Evolutionary conservation across 306 rosid species (phyloP).

Genomic region (Medicago arabica): DNA sequence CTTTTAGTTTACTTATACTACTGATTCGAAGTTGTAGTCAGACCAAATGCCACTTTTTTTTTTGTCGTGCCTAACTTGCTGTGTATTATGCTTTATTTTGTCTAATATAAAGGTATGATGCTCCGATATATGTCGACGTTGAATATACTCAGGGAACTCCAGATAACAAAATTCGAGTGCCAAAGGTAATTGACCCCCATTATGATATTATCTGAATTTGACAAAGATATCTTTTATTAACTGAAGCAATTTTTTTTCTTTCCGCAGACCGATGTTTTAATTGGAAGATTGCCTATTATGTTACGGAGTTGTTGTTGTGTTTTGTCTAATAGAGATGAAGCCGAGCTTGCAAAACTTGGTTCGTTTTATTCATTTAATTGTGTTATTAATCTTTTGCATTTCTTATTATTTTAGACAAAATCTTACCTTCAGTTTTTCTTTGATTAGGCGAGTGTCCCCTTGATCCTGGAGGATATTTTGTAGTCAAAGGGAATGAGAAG

Average conservation of each 20-base stretch:
- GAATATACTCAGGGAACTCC: slow-evolving; percentile 69
- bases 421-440: slow-evolving; percentile 11
- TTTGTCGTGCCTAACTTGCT: slow-evolving; percentile 29
- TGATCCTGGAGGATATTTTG: slow-evolving; percentile 95
- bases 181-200: slow-evolving; percentile 54
- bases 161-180: slow-evolving; percentile 40
- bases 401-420: slow-evolving; percentile 1
- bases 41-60: neutral
- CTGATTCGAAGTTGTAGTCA: slow-evolving; percentile 4
- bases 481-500: slow-evolving; percentile 96
- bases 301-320: slow-evolving; percentile 80
- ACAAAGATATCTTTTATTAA: slow-evolving; percentile 13
- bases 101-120: slow-evolving; percentile 65
- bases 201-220: slow-evolving; percentile 31
- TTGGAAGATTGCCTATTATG: slow-evolving; percentile 95
- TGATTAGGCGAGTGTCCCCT: slow-evolving; percentile 89
- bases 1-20: slow-evolving; percentile 26
- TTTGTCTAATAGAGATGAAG: slow-evolving; percentile 72
- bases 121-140: slow-evolving; percentile 74
- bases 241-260: slow-evolving; percentile 11
- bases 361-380: slow-evolving; percentile 30
- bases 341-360: slow-evolving; percentile 88
- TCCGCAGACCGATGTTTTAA: slow-evolving; percentile 52
- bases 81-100: slow-evolving; percentile 16
- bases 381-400: slow-evolving; percentile 1